phyloP scores from a whole-genome alignment of 2,329 filamentous ascomycete genomes.

The Colletotrichum lupini region DNA sequence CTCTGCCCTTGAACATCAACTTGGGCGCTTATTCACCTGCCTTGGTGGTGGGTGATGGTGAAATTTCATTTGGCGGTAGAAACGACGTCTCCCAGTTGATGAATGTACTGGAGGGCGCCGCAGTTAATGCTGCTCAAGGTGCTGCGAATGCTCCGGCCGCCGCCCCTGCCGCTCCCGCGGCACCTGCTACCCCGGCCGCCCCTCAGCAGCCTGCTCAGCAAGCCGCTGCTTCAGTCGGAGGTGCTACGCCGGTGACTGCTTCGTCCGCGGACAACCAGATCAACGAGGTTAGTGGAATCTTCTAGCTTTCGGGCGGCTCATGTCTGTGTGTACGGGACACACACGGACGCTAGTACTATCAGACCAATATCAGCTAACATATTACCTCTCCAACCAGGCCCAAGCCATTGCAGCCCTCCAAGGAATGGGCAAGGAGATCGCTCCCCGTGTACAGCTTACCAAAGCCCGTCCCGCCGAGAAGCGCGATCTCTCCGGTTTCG shows the following conservation, averaged over 20 bases:
- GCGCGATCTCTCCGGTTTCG: conserved; percentile 53
- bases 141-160: conserved; percentile 41
- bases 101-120: conserved; percentile 59
- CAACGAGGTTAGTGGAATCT: conserved; percentile 30
- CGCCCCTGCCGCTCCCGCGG: conserved; percentile 42
- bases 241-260: conserved; percentile 17
- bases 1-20: conserved; percentile 48
- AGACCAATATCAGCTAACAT: conserved; percentile 17
- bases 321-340: conserved; percentile 48
- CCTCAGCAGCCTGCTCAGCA: conserved; percentile 35
- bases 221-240: conserved; percentile 15
- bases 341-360: conserved; percentile 13
- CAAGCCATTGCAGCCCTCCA: conserved; percentile 56
- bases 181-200: conserved; percentile 24
- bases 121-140: conserved; percentile 50
- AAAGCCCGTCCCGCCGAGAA: conserved; percentile 41
- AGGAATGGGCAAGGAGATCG: conserved; percentile 61
- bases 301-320: conserved; percentile 34
- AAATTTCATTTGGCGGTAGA: conserved; percentile 58
- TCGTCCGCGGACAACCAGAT: conserved; percentile 14
- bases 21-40: conserved; percentile 49
- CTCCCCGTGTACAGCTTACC: conserved; percentile 48
- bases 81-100: conserved; percentile 57
- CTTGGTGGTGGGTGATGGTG: conserved; percentile 52
- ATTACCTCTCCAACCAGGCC: conserved; percentile 41